Percentiles rank a stretch among this genome's conserved stretches.
Evolutionary conservation across 1,139 yeast species (phyloP).

Genomic region (Debaryomyces subglobosus): DNA sequence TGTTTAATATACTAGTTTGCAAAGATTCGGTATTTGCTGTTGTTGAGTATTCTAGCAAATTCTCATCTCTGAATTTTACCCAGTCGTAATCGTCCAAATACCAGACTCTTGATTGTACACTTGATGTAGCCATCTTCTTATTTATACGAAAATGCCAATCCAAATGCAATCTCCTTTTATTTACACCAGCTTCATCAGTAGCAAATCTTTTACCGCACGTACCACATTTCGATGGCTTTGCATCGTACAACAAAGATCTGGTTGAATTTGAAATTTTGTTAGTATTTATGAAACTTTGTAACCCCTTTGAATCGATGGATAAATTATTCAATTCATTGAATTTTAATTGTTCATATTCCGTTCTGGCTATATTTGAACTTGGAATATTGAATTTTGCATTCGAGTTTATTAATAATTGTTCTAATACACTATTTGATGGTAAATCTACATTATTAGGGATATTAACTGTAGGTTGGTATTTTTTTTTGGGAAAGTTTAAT

Average conservation of each 20-base stretch:
- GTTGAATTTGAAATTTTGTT: constrained; percentile 32
- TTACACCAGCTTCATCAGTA: constrained; percentile 60
- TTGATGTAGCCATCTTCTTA: constrained; percentile 54
- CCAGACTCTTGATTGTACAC: constrained; percentile 80
- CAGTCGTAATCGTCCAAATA: constrained; percentile 75
- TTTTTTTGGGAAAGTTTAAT: constrained; percentile 40
- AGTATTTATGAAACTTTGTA: constrained; percentile 43
- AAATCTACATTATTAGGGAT: constrained; percentile 17
- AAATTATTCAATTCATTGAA: constrained; percentile 33
- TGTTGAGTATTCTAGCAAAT: constrained; percentile 42
- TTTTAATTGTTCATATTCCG: constrained; percentile 37
- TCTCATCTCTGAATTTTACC: constrained; percentile 71
- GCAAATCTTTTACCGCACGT: constrained; percentile 89
- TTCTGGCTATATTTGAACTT: constrained; percentile 23
- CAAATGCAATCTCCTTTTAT: constrained; percentile 61
- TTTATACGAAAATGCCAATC: constrained; percentile 98
- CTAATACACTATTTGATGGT: constrained; percentile 33
- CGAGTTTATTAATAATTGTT: constrained; percentile 31
- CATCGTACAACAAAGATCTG: constrained; percentile 52
- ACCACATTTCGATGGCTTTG: constrained; percentile 79
- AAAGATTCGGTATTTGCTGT: constrained; percentile 18
- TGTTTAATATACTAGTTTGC: constrained; percentile 7
- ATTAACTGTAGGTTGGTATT: constrained; percentile 24
- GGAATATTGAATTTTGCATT: constrained; percentile 12
- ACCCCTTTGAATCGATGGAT: constrained; percentile 21